These are phyloP conservation scores for Sungouiozyma ichnusensis DNA, from an alignment of 805 yeast species.

Conservation along the genomic window DNA sequence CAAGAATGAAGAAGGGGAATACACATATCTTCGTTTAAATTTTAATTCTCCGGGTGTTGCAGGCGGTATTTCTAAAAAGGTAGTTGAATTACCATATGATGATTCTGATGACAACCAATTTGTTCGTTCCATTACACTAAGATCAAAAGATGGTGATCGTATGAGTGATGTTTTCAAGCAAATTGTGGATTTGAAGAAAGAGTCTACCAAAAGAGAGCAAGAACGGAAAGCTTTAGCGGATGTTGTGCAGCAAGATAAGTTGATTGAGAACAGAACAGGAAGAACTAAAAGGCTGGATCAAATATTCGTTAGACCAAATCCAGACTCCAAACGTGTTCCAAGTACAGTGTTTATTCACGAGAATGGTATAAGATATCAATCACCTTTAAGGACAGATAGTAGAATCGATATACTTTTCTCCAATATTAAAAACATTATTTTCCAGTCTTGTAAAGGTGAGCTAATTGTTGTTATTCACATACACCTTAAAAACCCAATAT, in stretches of 20 bases:
- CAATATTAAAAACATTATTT: slow-evolving; percentile 85
- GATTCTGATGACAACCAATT: slow-evolving; percentile 79
- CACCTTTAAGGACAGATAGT: slow-evolving; percentile 75
- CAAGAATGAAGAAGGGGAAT: slow-evolving; percentile 93
- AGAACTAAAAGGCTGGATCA: slow-evolving; percentile 81
- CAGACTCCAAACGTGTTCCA: slow-evolving; percentile 92
- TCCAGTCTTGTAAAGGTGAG: slow-evolving; percentile 94
- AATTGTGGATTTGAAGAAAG: slow-evolving; percentile 86
- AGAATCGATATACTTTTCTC: slow-evolving; percentile 79
- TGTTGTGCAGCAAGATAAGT: slow-evolving; percentile 83
- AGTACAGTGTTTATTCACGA: slow-evolving; percentile 87
- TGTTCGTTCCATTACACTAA: slow-evolving; percentile 72
- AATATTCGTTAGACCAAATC: slow-evolving; percentile 88
- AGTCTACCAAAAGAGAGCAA: slow-evolving; percentile 78
- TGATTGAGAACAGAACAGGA: slow-evolving; percentile 71
- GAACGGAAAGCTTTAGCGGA: slow-evolving; percentile 90
- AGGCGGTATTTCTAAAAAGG: slow-evolving; percentile 57
- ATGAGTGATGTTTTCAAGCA: slow-evolving; percentile 83
- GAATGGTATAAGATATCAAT: slow-evolving; percentile 90
- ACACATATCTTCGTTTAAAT: slow-evolving; percentile 78
- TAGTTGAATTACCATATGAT: slow-evolving; percentile 82
- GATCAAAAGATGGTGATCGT: slow-evolving; percentile 85
- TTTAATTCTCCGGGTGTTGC: slow-evolving; percentile 86
- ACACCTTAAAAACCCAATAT: slow-evolving; percentile 83
- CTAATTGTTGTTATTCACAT: slow-evolving; percentile 85